Conservation (phyloP, 2,329 filamentous ascomycete genomes). For the Botryotinia narcissicola region DNA sequence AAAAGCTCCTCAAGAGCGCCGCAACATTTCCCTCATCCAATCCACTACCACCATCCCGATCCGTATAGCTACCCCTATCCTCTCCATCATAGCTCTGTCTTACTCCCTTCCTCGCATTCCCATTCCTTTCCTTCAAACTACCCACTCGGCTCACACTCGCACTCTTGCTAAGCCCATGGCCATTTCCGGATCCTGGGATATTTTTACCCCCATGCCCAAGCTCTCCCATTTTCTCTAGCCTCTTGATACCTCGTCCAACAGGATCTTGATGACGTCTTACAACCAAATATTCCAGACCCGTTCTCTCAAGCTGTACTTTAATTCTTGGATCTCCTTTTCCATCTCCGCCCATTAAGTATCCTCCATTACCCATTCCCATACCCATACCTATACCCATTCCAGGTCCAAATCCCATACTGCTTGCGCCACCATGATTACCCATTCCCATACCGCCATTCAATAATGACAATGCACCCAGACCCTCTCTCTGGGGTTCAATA, state of each 20-base stretch:
- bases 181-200: constrained; percentile 45
- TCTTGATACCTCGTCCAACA: constrained; percentile 58
- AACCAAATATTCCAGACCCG: constrained; percentile 71
- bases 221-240: constrained; percentile 50
- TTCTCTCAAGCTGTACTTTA: constrained; percentile 63
- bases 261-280: constrained; percentile 71
- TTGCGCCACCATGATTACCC: constrained; percentile 25
- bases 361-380: constrained; percentile 27
- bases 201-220: constrained; percentile 50
- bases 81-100: constrained; percentile 44
- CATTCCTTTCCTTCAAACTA: constrained; percentile 16
- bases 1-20: constrained; percentile 55
- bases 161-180: background rate
- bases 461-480: constrained; percentile 28
- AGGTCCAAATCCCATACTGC: constrained; percentile 15
- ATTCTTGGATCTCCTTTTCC: constrained; percentile 59
- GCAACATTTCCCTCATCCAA: constrained; percentile 44
- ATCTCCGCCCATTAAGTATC: constrained; percentile 39
- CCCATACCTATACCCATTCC: background rate
- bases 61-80: constrained; percentile 31
- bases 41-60: constrained; percentile 24
- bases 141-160: constrained; percentile 29
- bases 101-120: constrained; percentile 34
- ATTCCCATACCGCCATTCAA: constrained; percentile 37
- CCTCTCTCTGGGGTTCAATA: constrained; percentile 56